Percentiles rank a stretch among this genome's conserved stretches.
These are phyloP conservation scores for Eucalyptus marginata DNA, from an alignment of 345 rosid genomes.

Conservation along the genomic window DNA sequence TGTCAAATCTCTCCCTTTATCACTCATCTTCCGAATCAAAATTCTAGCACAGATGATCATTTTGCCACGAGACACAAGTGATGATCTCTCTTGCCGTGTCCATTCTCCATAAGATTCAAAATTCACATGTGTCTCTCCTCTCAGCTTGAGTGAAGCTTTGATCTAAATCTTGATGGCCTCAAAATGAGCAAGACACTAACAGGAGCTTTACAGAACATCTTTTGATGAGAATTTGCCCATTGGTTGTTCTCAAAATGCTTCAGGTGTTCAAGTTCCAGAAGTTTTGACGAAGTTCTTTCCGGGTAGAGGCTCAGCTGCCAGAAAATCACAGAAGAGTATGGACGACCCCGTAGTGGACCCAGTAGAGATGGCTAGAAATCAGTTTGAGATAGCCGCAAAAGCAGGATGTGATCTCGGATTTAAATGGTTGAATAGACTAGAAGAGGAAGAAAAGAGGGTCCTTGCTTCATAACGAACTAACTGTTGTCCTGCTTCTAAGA, in stretches of 20 bases:
- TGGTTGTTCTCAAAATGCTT: background rate
- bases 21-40: background rate
- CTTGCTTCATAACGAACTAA: background rate
- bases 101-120: background rate
- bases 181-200: background rate
- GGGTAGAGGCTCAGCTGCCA: conserved; percentile 23
- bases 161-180: background rate
- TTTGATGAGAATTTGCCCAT: background rate
- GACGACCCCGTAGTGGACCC: conserved; percentile 15
- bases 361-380: conserved; percentile 62
- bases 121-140: background rate
- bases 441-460: conserved; percentile 67
- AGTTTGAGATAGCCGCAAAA: conserved; percentile 65
- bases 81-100: background rate
- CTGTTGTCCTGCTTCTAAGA: background rate
- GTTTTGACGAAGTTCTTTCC: conserved; percentile 22
- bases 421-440: conserved; percentile 69
- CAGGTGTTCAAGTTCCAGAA: conserved; percentile 80
- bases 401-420: conserved; percentile 69
- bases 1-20: background rate
- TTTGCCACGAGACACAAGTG: background rate
- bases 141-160: background rate
- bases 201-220: background rate
- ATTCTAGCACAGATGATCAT: background rate
- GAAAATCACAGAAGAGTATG: conserved; percentile 13